Percentiles rank a stretch among this genome's conserved stretches.
phyloP scores from a whole-genome alignment of 345 rosid species.

The Camelina sativa region DNA sequence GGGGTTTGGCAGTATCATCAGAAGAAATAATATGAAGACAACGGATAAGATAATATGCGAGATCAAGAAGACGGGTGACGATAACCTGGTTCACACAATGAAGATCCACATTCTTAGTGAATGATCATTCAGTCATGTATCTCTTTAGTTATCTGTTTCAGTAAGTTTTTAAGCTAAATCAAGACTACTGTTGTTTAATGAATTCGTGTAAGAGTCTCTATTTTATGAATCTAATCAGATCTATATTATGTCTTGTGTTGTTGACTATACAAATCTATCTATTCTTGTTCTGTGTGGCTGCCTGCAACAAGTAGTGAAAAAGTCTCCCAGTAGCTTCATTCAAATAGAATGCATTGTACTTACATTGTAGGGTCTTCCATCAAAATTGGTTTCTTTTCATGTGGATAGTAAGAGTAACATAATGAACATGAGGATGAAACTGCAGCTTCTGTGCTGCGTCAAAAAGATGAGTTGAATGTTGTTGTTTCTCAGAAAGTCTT shows the following conservation, averaged over 20 bases:
- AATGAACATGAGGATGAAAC: conserved; percentile 12
- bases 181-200: neutral
- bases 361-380: conserved; percentile 18
- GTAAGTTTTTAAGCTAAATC: neutral
- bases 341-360: conserved; percentile 17
- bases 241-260: neutral
- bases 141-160: neutral
- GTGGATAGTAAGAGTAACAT: neutral
- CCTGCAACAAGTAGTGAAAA: conserved; percentile 2
- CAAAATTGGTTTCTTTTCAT: conserved; percentile 3
- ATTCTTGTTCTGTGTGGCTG: neutral
- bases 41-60: conserved; percentile 29
- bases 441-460: conserved; percentile 27
- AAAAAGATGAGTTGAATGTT: conserved; percentile 11
- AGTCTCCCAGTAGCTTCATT: conserved; percentile 12
- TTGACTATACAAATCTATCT: neutral
- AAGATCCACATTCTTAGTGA: conserved; percentile 23
- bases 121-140: conserved; percentile 1
- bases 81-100: conserved; percentile 33
- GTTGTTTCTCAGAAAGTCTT: conserved; percentile 8
- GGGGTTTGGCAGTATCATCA: conserved; percentile 14
- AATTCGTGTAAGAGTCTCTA: neutral
- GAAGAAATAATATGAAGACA: conserved; percentile 25
- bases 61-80: conserved; percentile 1
- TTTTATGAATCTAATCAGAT: neutral